phyloP scores from a whole-genome alignment of 108 stramenopile species.

The Craspedostauros australis region DNA sequence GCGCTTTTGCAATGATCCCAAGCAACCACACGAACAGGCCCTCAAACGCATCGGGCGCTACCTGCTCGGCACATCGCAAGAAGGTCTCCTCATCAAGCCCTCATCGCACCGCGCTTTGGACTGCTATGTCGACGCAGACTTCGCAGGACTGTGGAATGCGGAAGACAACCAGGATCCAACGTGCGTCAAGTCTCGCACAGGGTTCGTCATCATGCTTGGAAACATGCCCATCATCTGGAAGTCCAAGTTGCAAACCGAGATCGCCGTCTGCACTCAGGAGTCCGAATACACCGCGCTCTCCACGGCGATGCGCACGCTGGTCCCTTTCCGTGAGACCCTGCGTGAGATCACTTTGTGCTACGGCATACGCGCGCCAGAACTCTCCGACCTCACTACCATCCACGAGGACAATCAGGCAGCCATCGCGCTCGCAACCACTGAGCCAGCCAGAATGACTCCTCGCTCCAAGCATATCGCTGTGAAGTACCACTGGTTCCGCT shows the following conservation, averaged over 20 bases:
- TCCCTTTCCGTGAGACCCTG: conserved; percentile 27
- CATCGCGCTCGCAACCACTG: conserved; percentile 17
- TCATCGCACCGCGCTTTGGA: conserved; percentile 15
- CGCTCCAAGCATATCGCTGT: conserved; percentile 40
- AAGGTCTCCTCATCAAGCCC: conserved; percentile 23
- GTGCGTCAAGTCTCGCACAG: conserved; percentile 3
- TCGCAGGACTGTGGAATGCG: conserved; percentile 10
- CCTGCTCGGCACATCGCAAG: conserved; percentile 16
- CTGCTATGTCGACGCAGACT: conserved; percentile 38
- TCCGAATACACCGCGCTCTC: conserved; percentile 43
- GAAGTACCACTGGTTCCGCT: conserved; percentile 48
- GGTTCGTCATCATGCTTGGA: conserved; percentile 8
- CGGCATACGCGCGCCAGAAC: neutral
- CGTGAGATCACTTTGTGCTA: neutral
- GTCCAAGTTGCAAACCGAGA: conserved; percentile 32
- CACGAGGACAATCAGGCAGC: conserved; percentile 48
- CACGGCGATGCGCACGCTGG: conserved; percentile 24
- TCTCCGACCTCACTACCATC: conserved; percentile 17
- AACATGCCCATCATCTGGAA: conserved; percentile 22
- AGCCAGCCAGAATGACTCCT: conserved; percentile 28
- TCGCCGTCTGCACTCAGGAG: conserved; percentile 39
- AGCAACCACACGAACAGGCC: conserved; percentile 20
- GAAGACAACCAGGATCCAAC: conserved; percentile 20
- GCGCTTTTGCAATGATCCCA: conserved; percentile 13
- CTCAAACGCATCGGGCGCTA: conserved; percentile 33